phyloP scores from a whole-genome alignment of 1,139 yeast species.

The Chernovozyma aurita region DNA sequence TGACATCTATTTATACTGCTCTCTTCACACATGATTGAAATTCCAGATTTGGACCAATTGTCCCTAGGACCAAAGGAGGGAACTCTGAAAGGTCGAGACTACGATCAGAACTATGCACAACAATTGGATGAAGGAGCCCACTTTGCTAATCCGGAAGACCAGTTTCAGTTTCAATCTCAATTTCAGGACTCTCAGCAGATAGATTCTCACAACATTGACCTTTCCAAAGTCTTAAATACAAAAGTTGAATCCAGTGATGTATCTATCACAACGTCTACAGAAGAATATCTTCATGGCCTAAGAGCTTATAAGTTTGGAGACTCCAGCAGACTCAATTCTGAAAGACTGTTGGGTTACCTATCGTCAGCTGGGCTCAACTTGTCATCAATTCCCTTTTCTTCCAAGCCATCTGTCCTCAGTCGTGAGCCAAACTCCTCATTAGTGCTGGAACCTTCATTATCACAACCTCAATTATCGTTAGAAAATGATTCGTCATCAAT shows the following conservation, averaged over 20 bases:
- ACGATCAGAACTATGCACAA: not conserved
- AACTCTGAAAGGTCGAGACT: not conserved
- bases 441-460: not conserved
- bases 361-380: not conserved
- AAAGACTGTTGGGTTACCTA: not conserved
- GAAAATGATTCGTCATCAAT: not conserved
- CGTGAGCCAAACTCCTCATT: not conserved
- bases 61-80: conserved; percentile 4
- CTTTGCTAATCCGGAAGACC: not conserved
- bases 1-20: too few relatives aligned
- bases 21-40: conserved; percentile 35
- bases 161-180: too few relatives aligned
- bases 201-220: not conserved
- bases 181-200: too few relatives aligned
- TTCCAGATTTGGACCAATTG: conserved; percentile 34
- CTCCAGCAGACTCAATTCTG: not conserved
- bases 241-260: not conserved
- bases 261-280: conserved; percentile 2
- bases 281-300: conserved; percentile 4
- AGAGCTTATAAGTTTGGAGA: conserved; percentile 5
- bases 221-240: not conserved
- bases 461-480: not conserved
- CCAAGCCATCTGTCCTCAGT: not conserved
- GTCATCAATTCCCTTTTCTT: not conserved
- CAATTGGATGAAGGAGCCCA: not conserved